Base-by-base conservation (phyloP, 2,329 filamentous ascomycete species). In the Diplodia corticola region DNA sequence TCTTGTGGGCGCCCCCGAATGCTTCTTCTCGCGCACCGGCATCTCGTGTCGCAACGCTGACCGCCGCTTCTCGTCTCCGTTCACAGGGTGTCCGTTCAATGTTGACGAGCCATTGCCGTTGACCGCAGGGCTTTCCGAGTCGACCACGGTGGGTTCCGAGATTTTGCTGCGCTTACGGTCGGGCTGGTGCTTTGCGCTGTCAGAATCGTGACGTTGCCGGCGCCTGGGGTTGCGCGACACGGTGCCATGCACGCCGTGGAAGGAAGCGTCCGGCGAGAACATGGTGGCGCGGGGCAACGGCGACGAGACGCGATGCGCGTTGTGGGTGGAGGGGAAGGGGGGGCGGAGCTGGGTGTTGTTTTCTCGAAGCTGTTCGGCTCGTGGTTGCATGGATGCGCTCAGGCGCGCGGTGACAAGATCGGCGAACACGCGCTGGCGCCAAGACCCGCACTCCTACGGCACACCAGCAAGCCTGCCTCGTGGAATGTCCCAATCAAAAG, bases 131-230 rank as follows among this genome's bases (percentile, higher is more conserved):
- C 73, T 73, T 4, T 66, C 54, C 2, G 72, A 68, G 28, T 72
- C 69, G 15, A 71, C 67, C 63, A 80, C 81, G n/a, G 74, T 78
- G 33, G 79, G 77, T 46, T 79, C 77, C 64, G 75, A 77, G 64
- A 83, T 70, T 69, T 82, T 83, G 74, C 80, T 83, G 63, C 80
- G 77, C 73, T 83, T 83, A 37, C 80, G 74, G 67, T 78, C 76
- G 24, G 79, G 79, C 63, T 77, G 76, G 24, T 72, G 71, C 63
- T 76, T 75, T 17, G 76, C 70, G 55, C 77, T 79, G 59, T 81
- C 80, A 57, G 79, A 79, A 69, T 81, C 79, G 66, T 79, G 77
- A 73, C 81, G 79, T 70, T 78, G 79, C 70, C 81, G 75, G 68
- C 81, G 75, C 67, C 79, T 77, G 46, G 80, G 80, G 69, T 82